A percentile compares a stretch with the other conserved stretches of the same genome.
Evolutionary conservation across 148 eudicot genomes (phyloP).

Genomic region (Fagopyrum tataricum): DNA sequence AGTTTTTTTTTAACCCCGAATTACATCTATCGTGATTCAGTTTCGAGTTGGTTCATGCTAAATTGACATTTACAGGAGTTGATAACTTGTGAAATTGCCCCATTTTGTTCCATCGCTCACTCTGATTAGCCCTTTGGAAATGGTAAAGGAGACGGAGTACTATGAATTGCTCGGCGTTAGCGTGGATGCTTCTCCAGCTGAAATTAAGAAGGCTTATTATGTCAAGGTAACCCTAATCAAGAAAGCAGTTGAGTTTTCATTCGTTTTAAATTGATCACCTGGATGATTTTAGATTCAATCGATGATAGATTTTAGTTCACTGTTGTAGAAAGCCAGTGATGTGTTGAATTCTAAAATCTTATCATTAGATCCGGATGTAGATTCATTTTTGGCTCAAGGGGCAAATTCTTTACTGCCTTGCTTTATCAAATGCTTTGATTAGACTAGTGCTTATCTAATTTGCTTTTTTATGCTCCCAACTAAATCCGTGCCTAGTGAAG

Average conservation of each 20-base stretch:
- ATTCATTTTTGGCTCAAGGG: not conserved
- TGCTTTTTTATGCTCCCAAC: not conserved
- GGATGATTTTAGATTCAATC: not conserved
- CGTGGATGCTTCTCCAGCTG: conserved; percentile 56
- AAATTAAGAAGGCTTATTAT: conserved; percentile 90
- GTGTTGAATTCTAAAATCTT: not conserved
- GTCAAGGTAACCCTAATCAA: conserved; percentile 34
- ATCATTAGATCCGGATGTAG: not conserved
- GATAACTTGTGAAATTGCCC: not conserved
- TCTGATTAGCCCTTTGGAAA: conserved; percentile 17
- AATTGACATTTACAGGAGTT: not conserved
- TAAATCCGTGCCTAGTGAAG: not conserved
- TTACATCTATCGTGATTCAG: not conserved
- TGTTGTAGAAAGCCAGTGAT: not conserved
- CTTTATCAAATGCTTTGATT: not conserved
- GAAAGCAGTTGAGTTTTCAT: not conserved
- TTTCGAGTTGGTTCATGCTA: not conserved
- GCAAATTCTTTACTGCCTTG: not conserved
- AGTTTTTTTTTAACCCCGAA: not conserved
- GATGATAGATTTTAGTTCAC: not conserved
- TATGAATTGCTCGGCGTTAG: conserved; percentile 74
- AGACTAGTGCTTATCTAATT: not conserved
- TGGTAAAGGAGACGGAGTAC: conserved; percentile 85
- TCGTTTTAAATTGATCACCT: not conserved
- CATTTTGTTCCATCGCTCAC: not conserved